Evolutionary conservation across 129 eudicot genomes (phyloP), one percentile per base, ranked within the genome.

Genomic region (Helianthus tuberosus): DNA sequence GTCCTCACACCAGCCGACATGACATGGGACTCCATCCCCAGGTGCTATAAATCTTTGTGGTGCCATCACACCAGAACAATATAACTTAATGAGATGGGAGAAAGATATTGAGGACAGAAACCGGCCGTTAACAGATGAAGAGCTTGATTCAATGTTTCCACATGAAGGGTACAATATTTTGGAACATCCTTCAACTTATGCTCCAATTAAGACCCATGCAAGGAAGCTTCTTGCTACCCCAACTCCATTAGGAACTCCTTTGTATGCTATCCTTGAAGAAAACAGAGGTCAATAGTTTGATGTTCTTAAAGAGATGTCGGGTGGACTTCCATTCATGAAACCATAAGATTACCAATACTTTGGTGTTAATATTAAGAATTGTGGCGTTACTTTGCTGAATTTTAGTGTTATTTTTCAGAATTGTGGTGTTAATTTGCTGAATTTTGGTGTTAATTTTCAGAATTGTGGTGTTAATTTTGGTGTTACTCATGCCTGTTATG

Each of bases 161-260:
- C 84, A 76, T 58, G 98, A 94, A 71, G 97, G 98, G 13, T 94
- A 94, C 55, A 88, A 86, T 91, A 75, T 94, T 54, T 83, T 90
- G 77, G 98, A 94, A 3, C 98, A 96, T 1, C 97, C 97, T 48
- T 65, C 96, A 29, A 76, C 93, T 3, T 88, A 94, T 80, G 93
- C 86, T 29, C 97, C 96, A 3, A 90, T 94, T 43, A 84, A 97
- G 74, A 94, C 98, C 5, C 97, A 96, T 71, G 98, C 97, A 20
- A 80, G 96, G 72, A 94, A 94, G 82, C 96, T 88, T 59, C 98
- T 94, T 70, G 98, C 97, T 11, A 90, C 98, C 15, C 96, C 97
- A 17, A 90, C 97, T 63, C 97, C 98, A 23, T 59, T 94, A 62
- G 89, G 84, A 16, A 88, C 98, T 48, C 98, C 98, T 17, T 80